These are phyloP conservation scores for Fistulinella prunicolor DNA, from an alignment of 768 basidiomycete genomes.

Conservation along the genomic window DNA sequence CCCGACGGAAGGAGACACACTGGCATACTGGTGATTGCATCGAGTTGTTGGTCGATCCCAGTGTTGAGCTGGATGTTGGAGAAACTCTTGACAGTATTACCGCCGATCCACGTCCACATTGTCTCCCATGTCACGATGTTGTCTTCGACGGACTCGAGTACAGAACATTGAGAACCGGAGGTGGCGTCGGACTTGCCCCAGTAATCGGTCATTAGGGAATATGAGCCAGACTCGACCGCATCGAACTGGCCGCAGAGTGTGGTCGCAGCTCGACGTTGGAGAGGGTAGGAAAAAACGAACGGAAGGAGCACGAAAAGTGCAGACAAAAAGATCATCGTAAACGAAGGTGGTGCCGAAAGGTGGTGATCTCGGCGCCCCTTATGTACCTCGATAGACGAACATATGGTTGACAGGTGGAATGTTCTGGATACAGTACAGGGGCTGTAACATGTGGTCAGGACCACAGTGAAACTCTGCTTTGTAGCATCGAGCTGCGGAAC, in stretches of 20 bases:
- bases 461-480: not conserved
- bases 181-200: conserved; percentile 40
- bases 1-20: conserved; percentile 33
- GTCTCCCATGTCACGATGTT: conserved; percentile 49
- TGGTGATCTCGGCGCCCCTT: not conserved
- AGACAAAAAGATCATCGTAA: conserved; percentile 12
- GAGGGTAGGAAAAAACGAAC: conserved; percentile 15
- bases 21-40: conserved; percentile 51
- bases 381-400: conserved; percentile 6
- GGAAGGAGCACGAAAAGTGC: conserved; percentile 20
- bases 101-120: conserved; percentile 53
- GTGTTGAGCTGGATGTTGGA: conserved; percentile 52
- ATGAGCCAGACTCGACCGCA: conserved; percentile 40
- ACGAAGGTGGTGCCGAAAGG: not conserved
- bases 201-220: conserved; percentile 50
- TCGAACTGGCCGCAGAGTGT: conserved; percentile 51
- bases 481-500: too few relatives aligned
- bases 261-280: not conserved
- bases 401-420: not conserved
- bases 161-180: conserved; percentile 52
- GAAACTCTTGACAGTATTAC: conserved; percentile 56
- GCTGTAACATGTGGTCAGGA: not conserved
- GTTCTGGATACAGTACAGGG: not conserved
- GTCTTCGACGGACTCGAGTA: conserved; percentile 41
- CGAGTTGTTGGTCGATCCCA: conserved; percentile 52